These are phyloP conservation scores for Daedaleopsis sinensis DNA, from an alignment of 768 basidiomycete species.

Conservation along the genomic window DNA sequence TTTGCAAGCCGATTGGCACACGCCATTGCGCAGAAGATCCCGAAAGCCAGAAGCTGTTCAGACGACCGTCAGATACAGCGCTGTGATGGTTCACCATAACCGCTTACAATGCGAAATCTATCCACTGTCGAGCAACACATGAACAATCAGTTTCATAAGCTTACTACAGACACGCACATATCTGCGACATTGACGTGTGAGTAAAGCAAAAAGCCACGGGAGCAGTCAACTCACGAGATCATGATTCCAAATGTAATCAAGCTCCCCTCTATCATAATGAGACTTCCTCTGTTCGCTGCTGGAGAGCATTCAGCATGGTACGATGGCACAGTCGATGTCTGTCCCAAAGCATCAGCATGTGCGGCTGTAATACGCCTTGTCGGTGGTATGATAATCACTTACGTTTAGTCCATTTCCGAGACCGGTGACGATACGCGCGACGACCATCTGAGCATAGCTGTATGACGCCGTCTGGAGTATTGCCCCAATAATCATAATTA, in stretches of 20 bases:
- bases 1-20: conserved; percentile 63
- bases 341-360: background rate
- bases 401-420: conserved; percentile 69
- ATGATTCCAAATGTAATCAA: conserved; percentile 66
- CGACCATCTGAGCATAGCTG: conserved; percentile 61
- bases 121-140: conserved; percentile 44
- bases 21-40: conserved; percentile 62
- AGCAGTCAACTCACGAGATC: conserved; percentile 49
- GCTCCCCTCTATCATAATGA: conserved; percentile 69
- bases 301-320: conserved; percentile 72
- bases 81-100: background rate
- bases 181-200: conserved; percentile 13
- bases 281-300: conserved; percentile 56
- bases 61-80: background rate
- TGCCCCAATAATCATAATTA: conserved; percentile 65
- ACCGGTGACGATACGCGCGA: conserved; percentile 62
- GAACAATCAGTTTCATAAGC: background rate
- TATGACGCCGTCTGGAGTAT: conserved; percentile 61
- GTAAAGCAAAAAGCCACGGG: background rate
- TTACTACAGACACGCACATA: conserved; percentile 24
- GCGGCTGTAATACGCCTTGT: background rate
- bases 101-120: conserved; percentile 62
- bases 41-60: conserved; percentile 50
- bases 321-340: conserved; percentile 67
- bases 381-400: conserved; percentile 18